Conservation (phyloP, 2,329 filamentous ascomycete genomes). For the Cercospora zeae-maydis region DNA sequence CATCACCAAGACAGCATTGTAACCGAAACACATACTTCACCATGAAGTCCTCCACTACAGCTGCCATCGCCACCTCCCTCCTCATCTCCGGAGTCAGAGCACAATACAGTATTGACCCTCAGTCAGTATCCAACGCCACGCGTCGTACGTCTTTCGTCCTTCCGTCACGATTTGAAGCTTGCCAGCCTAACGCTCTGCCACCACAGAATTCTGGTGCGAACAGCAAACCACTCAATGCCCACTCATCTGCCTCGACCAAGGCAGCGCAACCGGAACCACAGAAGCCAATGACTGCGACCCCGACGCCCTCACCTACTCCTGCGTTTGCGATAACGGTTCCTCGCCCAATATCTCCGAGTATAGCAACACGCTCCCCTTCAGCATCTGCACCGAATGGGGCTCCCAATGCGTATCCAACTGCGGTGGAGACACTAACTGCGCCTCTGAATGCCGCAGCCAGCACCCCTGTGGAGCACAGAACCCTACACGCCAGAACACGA, state of each 20-base stretch:
- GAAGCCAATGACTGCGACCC: constrained; percentile 64
- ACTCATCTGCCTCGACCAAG: constrained; percentile 65
- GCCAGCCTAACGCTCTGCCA: background rate
- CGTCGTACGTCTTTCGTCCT: constrained; percentile 16
- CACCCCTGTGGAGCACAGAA: constrained; percentile 69
- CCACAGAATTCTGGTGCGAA: constrained; percentile 56
- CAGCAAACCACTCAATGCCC: constrained; percentile 64
- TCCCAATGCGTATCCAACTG: constrained; percentile 59
- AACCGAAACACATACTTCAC: constrained; percentile 21
- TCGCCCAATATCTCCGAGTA: constrained; percentile 72
- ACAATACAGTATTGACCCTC: constrained; percentile 61
- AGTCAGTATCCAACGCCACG: constrained; percentile 50
- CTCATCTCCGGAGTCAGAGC: constrained; percentile 46
- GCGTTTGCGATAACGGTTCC: constrained; percentile 64
- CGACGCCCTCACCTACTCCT: constrained; percentile 64
- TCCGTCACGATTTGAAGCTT: background rate
- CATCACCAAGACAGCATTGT: background rate
- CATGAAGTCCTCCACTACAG: constrained; percentile 47
- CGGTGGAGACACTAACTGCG: constrained; percentile 54
- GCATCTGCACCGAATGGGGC: constrained; percentile 68
- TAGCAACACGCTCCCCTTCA: constrained; percentile 74
- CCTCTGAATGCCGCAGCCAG: constrained; percentile 58
- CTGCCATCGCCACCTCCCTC: constrained; percentile 49
- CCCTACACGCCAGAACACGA: constrained; percentile 59
- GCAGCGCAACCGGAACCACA: constrained; percentile 45